phyloP scores from a whole-genome alignment of 1,139 yeast species.

The Debaryomyces subglobosus region DNA sequence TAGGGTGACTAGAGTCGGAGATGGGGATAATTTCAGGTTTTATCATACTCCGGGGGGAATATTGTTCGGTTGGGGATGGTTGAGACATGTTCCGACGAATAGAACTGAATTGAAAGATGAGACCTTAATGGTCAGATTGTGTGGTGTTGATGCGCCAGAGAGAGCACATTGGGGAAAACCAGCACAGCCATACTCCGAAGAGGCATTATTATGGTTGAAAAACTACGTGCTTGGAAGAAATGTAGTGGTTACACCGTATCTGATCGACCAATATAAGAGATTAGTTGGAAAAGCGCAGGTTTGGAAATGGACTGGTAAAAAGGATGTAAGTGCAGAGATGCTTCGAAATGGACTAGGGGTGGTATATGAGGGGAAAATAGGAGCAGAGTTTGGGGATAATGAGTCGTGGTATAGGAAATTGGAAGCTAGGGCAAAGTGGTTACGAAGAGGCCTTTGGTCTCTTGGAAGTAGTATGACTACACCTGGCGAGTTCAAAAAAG shows the following conservation, averaged over 20 bases:
- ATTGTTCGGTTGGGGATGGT: conserved; percentile 92
- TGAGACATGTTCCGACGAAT: conserved; percentile 52
- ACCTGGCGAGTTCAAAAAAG: conserved; percentile 80
- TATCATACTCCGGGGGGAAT: conserved; percentile 94
- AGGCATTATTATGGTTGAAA: conserved; percentile 79
- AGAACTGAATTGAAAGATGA: conserved; percentile 55
- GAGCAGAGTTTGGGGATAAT: conserved; percentile 85
- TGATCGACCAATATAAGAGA: conserved; percentile 86
- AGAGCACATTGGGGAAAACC: conserved; percentile 93
- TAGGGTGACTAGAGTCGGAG: conserved; percentile 88
- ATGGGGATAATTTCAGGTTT: conserved; percentile 92
- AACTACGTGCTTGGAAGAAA: conserved; percentile 62
- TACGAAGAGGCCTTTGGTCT: conserved; percentile 74
- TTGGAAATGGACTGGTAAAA: conserved; percentile 72
- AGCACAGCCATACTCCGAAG: conserved; percentile 86
- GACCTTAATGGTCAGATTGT: conserved; percentile 69
- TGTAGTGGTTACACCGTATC: conserved; percentile 75
- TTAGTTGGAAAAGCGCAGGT: conserved; percentile 82
- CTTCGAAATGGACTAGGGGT: conserved; percentile 79
- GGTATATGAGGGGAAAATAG: conserved; percentile 79
- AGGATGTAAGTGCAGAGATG: conserved; percentile 89
- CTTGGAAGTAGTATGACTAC: conserved; percentile 56
- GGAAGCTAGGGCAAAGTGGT: conserved; percentile 61
- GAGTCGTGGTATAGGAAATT: conserved; percentile 60
- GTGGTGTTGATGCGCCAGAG: conserved; percentile 99